These are phyloP conservation scores for Toxicodendron radicans DNA, from an alignment of 345 rosid genomes.

Conservation along the genomic window DNA sequence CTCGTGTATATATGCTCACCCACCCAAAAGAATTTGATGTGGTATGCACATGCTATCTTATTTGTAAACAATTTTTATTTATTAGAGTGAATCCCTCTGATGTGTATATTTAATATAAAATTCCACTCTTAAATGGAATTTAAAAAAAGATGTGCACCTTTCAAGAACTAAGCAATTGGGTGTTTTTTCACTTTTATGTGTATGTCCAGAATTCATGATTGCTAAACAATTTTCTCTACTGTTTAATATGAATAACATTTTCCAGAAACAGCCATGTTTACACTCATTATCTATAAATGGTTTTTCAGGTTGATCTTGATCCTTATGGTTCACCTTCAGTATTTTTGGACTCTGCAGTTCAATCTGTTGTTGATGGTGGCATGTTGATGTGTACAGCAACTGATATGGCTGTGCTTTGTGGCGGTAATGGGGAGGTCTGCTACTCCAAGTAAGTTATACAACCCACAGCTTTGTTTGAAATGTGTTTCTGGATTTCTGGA, in stretches of 20 bases:
- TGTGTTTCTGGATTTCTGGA: conserved; percentile 14
- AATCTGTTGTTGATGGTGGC: conserved; percentile 95
- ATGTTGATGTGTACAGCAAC: conserved; percentile 98
- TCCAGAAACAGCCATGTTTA: background rate
- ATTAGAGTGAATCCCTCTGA: background rate
- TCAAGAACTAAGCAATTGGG: background rate
- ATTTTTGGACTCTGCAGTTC: conserved; percentile 96
- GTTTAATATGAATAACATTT: background rate
- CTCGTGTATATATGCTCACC: conserved; percentile 93
- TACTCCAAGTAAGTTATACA: conserved; percentile 86
- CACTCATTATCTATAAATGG: conserved; percentile 13
- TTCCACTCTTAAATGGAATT: background rate
- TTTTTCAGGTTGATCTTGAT: conserved; percentile 95
- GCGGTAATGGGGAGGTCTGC: conserved; percentile 98
- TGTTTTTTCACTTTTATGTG: background rate
- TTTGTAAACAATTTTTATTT: background rate
- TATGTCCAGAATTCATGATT: background rate
- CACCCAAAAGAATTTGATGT: conserved; percentile 95
- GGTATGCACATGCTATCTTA: conserved; percentile 45
- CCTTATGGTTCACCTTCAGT: conserved; percentile 98
- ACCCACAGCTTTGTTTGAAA: conserved; percentile 18
- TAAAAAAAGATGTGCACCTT: conserved; percentile 1
- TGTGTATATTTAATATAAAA: background rate
- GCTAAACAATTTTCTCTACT: background rate
- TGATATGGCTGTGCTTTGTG: conserved; percentile 99